Percentiles rank a stretch among this genome's conserved stretches.
These are phyloP conservation scores for Biancaea sappan DNA, from an alignment of 306 rosid genomes.

Conservation along the genomic window DNA sequence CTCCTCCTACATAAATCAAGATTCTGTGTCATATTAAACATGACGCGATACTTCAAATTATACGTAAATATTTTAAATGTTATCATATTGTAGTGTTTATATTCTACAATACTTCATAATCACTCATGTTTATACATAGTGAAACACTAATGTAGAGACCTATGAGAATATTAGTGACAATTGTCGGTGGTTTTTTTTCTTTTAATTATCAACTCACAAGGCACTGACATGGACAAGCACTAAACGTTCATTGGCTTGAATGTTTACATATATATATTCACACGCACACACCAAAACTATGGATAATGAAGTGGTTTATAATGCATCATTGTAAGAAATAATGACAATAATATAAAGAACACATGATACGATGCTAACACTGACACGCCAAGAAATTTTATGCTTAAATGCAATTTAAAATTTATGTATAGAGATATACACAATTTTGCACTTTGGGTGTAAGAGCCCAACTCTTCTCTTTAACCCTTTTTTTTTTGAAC, in stretches of 20 bases:
- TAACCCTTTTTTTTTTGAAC: too few species aligned
- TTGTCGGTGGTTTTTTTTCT: neutral
- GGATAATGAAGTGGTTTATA: conserved; percentile 18
- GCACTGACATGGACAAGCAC: neutral
- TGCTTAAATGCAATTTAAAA: too few species aligned
- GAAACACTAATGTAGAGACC: conserved; percentile 5
- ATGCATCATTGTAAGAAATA: neutral
- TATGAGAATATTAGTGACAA: neutral
- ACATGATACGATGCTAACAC: too few species aligned
- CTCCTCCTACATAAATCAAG: neutral
- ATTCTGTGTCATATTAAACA: neutral
- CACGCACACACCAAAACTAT: too few species aligned
- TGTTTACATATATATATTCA: neutral
- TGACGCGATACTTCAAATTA: neutral
- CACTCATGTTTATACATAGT: conserved; percentile 1
- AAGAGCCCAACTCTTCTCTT: too few species aligned
- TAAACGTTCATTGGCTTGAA: neutral
- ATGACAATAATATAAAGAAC: too few species aligned
- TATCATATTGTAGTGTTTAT: neutral
- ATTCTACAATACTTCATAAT: neutral
- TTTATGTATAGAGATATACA: too few species aligned
- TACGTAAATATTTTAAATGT: neutral
- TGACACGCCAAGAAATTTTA: too few species aligned
- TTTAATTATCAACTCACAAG: neutral
- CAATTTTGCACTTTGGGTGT: too few species aligned